These are phyloP conservation scores for Jackrogersella multiformis DNA, from an alignment of 495 filamentous ascomycete genomes.

Conservation along the genomic window DNA sequence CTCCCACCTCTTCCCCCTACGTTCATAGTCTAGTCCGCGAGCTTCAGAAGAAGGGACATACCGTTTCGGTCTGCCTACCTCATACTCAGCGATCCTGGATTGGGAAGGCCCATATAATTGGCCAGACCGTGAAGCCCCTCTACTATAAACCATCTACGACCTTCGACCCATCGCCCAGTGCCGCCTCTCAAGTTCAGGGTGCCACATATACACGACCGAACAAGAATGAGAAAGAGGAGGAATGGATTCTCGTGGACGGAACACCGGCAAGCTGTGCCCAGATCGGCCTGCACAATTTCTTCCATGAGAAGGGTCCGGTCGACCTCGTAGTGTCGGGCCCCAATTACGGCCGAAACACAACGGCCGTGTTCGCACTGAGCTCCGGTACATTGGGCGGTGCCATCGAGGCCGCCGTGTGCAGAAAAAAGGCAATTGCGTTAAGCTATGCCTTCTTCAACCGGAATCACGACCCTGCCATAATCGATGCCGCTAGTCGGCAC, in stretches of 20 bases:
- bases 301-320: conserved; percentile 76
- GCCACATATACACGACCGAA: conserved; percentile 53
- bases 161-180: conserved; percentile 55
- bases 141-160: conserved; percentile 79
- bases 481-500: conserved; percentile 74
- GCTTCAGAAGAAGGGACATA: conserved; percentile 80
- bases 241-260: conserved; percentile 92
- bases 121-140: conserved; percentile 82
- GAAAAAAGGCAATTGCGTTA: conserved; percentile 78
- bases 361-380: conserved; percentile 87
- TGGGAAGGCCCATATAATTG: conserved; percentile 94
- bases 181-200: conserved; percentile 41
- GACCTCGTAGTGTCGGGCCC: conserved; percentile 91
- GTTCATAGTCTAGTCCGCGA: conserved; percentile 83
- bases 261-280: conserved; percentile 90
- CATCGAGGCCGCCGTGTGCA: conserved; percentile 89
- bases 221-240: conserved; percentile 66
- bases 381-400: conserved; percentile 92
- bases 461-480: conserved; percentile 78
- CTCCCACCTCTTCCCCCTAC: conserved; percentile 89
- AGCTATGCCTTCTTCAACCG: conserved; percentile 82
- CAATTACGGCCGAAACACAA: conserved; percentile 95
- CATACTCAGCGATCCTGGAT: conserved; percentile 97
- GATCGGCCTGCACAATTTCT: conserved; percentile 89
- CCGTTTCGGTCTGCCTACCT: conserved; percentile 88